Percentiles rank a stretch among this genome's conserved stretches.
phyloP scores from a whole-genome alignment of 371 early-diverging fungal species.

The Saksenaea vasiformis region DNA sequence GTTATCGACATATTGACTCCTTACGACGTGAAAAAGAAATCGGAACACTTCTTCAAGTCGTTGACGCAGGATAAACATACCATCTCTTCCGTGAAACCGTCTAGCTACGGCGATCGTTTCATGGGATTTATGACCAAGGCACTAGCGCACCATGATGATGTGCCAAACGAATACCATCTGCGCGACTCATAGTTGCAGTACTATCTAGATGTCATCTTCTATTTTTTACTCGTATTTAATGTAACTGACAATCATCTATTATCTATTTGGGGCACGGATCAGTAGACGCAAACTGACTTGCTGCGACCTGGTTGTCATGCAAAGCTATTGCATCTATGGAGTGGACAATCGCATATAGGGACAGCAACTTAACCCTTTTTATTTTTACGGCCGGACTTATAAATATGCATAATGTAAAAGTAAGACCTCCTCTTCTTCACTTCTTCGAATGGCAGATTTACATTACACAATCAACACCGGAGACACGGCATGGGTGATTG shows the following conservation, averaged over 20 bases:
- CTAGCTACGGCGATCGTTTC: slow-evolving; percentile 85
- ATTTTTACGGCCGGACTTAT: not conserved
- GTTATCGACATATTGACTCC: slow-evolving; percentile 98
- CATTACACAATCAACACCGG: not conserved
- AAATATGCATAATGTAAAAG: not conserved
- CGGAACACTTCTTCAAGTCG: slow-evolving; percentile 89
- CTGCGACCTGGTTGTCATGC: not conserved
- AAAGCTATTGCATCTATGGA: not conserved
- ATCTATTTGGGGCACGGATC: not conserved
- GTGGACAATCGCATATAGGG: not conserved
- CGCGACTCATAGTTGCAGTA: not conserved
- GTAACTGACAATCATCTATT: not conserved
- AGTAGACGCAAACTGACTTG: not conserved
- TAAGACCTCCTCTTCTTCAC: too few relatives aligned
- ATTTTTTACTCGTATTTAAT: not conserved
- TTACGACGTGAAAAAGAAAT: slow-evolving; percentile 85
- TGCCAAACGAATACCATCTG: slow-evolving; percentile 33
- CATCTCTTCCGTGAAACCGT: slow-evolving; percentile 93
- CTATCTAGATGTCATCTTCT: not conserved
- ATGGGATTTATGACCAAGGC: slow-evolving; percentile 39
- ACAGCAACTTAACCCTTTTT: not conserved
- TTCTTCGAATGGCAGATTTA: not conserved
- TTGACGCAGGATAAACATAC: slow-evolving; percentile 73
- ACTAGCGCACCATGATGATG: slow-evolving; percentile 32
- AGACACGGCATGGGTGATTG: slow-evolving; percentile 66